Evolutionary conservation across 2,329 filamentous ascomycete genomes (phyloP), one percentile per base, ranked within the genome.

Genomic region (Madurella mycetomatis): DNA sequence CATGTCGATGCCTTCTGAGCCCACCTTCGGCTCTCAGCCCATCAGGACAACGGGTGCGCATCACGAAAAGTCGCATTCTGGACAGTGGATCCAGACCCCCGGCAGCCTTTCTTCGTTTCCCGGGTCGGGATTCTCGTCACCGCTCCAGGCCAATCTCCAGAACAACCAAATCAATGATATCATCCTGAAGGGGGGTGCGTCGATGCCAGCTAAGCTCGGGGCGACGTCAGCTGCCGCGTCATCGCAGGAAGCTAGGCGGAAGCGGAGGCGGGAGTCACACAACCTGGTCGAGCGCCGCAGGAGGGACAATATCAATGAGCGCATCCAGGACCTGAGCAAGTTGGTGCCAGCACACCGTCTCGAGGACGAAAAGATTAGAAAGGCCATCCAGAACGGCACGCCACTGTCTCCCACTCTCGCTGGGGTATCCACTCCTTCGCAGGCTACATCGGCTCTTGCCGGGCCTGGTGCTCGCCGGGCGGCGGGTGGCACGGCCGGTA

Each of bases 291-390:
- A 99, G 75, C 90, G 94, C 53, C 86, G 94, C 49, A 87, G 94
- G 58, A 85, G 94, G 58, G 94, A 97, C 74, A 97, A 97, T 69
- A 99, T 99, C 77, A 99, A 99, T 64, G 94, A 99, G 72, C 85
- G 94, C 42, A 99, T 99, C 59, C 92, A 97, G 67, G 94, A 99
- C 67, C 81, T 99, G 8, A 96, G 92, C 66, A 90, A 91, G 65
- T 82, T 99, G 16, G 92, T 99, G 2, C 94, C 94, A 19, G 81
- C 86, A 57, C 94, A 99, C 71, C 86, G 94, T 57, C 79, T 99
- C 2, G 94, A 99, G 66, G 94, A 97, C 67, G 94, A 99, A 73
- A 96, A 96, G 74, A 88, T 97, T 46, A 87, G 92, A 62, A 97
- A 97, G 73, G 86, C 96, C 67, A 86, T 97, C 51, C 85, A 92